Evolutionary conservation across 768 basidiomycete species (phyloP).

Genomic region (Suillus tomentosus): DNA sequence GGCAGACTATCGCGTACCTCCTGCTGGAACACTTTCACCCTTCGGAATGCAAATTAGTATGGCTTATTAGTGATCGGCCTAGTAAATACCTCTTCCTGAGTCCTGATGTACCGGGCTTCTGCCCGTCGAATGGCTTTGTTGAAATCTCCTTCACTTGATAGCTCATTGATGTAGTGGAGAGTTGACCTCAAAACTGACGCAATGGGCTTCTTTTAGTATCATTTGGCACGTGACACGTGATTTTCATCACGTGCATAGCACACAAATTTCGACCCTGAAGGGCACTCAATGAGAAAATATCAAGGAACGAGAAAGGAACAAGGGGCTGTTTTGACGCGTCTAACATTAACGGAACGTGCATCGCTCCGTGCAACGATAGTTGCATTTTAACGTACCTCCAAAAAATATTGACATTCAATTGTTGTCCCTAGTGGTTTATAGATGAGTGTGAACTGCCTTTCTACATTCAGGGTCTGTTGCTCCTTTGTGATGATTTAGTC

Average conservation of each 20-base stretch:
- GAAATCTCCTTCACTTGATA: constrained; percentile 61
- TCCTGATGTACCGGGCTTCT: constrained; percentile 98
- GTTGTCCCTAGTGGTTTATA: background rate
- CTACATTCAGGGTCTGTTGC: background rate
- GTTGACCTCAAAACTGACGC: background rate
- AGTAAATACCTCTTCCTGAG: constrained; percentile 81
- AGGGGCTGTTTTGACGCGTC: background rate
- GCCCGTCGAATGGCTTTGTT: constrained; percentile 89
- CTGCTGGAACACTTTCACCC: constrained; percentile 98
- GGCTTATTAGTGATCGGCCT: constrained; percentile 19
- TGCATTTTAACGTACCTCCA: background rate
- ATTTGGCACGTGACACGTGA: constrained; percentile 11
- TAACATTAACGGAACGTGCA: background rate
- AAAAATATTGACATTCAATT: background rate
- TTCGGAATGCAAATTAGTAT: constrained; percentile 36
- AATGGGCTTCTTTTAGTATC: constrained; percentile 20
- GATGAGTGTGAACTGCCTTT: background rate
- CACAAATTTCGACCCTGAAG: background rate
- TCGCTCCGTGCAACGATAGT: background rate
- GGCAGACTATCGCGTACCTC: constrained; percentile 52
- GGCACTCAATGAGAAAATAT: background rate
- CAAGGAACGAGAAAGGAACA: background rate
- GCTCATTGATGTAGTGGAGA: constrained; percentile 37
- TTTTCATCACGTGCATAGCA: constrained; percentile 13
- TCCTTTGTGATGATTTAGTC: background rate